phyloP scores from a whole-genome alignment of 805 yeast species.

The Priceomyces melissophilus region DNA sequence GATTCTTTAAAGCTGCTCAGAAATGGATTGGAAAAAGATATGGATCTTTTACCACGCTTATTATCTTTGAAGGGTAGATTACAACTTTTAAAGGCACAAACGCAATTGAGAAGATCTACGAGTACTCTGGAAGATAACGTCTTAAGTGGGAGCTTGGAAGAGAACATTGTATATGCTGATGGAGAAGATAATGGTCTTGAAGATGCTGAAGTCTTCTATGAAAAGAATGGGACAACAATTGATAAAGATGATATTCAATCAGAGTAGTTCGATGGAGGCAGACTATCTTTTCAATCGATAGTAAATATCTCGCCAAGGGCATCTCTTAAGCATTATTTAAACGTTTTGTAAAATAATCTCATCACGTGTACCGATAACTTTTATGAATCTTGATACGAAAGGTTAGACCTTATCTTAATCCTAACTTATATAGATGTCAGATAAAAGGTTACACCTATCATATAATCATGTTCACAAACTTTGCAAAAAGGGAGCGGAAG shows the following conservation, averaged over 20 bases:
- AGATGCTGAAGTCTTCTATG: slow-evolving; percentile 13
- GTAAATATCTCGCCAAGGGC: too few relatives aligned
- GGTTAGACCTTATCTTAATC: too few relatives aligned
- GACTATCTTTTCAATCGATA: too few relatives aligned
- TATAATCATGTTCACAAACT: slow-evolving; percentile 81
- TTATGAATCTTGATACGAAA: too few relatives aligned
- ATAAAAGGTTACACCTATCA: slow-evolving; percentile 58
- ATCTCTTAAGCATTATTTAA: too few relatives aligned
- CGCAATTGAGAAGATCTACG: slow-evolving; percentile 56
- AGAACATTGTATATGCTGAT: slow-evolving; percentile 33
- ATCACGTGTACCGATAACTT: too few relatives aligned
- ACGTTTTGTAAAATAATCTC: too few relatives aligned
- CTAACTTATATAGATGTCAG: background rate
- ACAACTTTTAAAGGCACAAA: slow-evolving; percentile 72
- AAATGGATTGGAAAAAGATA: slow-evolving; percentile 51
- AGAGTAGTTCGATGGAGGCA: too few relatives aligned
- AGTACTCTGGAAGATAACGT: slow-evolving; percentile 11
- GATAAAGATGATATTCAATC: slow-evolving; percentile 15
- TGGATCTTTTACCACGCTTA: slow-evolving; percentile 60
- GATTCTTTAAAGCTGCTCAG: slow-evolving; percentile 57
- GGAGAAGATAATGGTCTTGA: slow-evolving; percentile 39
- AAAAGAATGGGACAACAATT: slow-evolving; percentile 29
- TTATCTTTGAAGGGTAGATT: slow-evolving; percentile 84
- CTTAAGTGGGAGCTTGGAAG: slow-evolving; percentile 17
- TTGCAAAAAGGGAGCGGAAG: slow-evolving; percentile 64